A percentile compares a stretch with the other conserved stretches of the same genome.
phyloP scores from a whole-genome alignment of 164 flowering plant species.

The Magnolia kwangsiensis region DNA sequence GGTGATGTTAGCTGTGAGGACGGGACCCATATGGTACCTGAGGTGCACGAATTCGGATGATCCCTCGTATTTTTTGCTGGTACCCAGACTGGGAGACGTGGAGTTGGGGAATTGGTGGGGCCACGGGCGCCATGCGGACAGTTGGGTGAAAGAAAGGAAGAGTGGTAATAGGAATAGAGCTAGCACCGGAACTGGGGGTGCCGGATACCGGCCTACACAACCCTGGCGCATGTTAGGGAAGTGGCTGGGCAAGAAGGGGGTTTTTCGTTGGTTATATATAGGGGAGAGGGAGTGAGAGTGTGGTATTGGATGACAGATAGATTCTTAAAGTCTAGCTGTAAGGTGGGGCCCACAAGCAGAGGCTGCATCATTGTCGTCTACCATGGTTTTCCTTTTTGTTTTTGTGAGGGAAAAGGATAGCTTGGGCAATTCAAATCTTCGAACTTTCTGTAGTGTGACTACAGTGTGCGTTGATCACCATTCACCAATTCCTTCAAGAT shows the following conservation, averaged over 20 bases:
- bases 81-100: conserved; percentile 20
- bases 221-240: conserved; percentile 8
- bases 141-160: conserved; percentile 13
- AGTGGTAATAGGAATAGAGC: conserved; percentile 7
- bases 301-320: conserved; percentile 27
- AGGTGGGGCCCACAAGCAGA: not conserved
- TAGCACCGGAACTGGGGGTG: not conserved
- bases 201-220: not conserved
- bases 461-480: too few relatives aligned
- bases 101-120: conserved; percentile 26
- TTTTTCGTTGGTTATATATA: not conserved
- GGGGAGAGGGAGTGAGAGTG: too few relatives aligned
- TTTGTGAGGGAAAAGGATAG: not conserved
- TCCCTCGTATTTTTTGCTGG: conserved; percentile 59
- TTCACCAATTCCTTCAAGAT: too few relatives aligned
- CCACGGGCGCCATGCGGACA: conserved; percentile 57
- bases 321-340: conserved; percentile 29
- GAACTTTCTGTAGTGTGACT: not conserved
- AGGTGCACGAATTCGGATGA: conserved; percentile 67
- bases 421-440: not conserved
- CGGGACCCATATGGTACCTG: conserved; percentile 79
- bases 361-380: not conserved
- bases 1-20: conserved; percentile 66
- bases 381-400: not conserved
- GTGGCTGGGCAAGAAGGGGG: not conserved